Evolutionary conservation across 345 rosid species (phyloP), one percentile per base, ranked within the genome.

Genomic region (Populus pruinosa): DNA sequence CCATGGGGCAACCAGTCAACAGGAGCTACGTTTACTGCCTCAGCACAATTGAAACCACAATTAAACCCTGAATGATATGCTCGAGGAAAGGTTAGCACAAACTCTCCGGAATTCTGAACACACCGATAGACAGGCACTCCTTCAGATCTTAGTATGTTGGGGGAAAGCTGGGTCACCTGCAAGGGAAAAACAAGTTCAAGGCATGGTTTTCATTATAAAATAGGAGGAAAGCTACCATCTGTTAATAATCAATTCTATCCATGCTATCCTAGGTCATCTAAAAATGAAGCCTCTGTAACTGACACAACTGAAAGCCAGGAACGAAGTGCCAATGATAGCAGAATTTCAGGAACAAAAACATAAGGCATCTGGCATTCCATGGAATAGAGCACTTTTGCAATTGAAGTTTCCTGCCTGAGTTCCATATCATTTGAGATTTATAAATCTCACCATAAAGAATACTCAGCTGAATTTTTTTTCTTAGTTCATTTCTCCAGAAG

Each of bases 1-100:
- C 99, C 99, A 85, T 96, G 98, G 47, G 98, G 96, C 78, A 94
- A 83, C 99, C 99, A 96, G 79, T 96, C 99, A 80, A 94, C 94
- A 61, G 99, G 99, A 69, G 99, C 99, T 61, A 94, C 97, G 84
- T 96, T 96, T 49, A 96, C 99, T 56, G 99, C 99, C 87, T 96
- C 99, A 1, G 98, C 99, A 80, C 97, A 96, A 80, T 96, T 96
- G 86, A 96, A 96, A 70, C 99, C 99, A 79, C 83, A 84, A 76
- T 94, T 96, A 82, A 96, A 96, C 74, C 99, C 99, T 5, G 99
- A 86, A 91, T 96, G 98, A 85, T 92, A 96, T 70, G 99, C 99
- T 80, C 98, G 91, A 75, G 99, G 99, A 81, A 96, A 94, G 75
- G 99, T 96, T 82, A 96, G 83, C 73, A 96, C 90, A 80, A 96